Base-by-base conservation (phyloP, 768 basidiomycete genomes). In the Tricholoma terreum region DNA sequence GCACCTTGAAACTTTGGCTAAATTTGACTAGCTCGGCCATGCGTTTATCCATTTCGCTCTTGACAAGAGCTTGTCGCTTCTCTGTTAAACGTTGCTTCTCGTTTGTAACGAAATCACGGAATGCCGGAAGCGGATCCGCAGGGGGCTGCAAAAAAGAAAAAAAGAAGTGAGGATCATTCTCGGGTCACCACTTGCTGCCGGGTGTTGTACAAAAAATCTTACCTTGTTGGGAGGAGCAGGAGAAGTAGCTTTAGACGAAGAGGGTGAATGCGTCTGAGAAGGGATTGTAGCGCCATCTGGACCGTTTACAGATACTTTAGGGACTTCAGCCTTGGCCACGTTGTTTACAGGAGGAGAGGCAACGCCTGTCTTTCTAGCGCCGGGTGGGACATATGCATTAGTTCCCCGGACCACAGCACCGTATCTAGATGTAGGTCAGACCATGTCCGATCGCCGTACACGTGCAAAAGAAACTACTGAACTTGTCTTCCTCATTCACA, bases 401-500 rank as follows among this genome's bases (percentile, higher is more conserved):
- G 87, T 80, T 31, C 86, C 81, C 56, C 97, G 89, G 50, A 90
- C 87, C 30, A 98, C 97, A 24, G 94, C 94, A 56, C 91, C 90
- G 69, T 93, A 98, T 72, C 94, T 97, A 67, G 40, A 56, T 57
- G 54, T 50, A 40, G 12, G 43, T 58, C 48, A 70, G 58, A 70
- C 69, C 52, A 71, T 58, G 58, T 59, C 38, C 55, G 34, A 42
- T 56, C 31, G 17, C 38, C 24, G 36, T 31, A 43, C 46, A 56
- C 50, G 65, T 58, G 51, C 53, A 50, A 58, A 43, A 50, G 61
- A 36, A 62, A 58, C 48, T 21, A 68, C 84, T 66, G 61, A 62
- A 98, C 96, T 92, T 95, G 77, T 98, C 96, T 73, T 99, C 97
- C 75, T 99, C 97, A 69, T 95, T 94, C 56, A 78, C 71, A 38